Percentiles rank a stretch among this genome's conserved stretches.
Evolutionary conservation across 2,329 filamentous ascomycete genomes (phyloP).

Genomic region (Verticillium zaregamsianum): DNA sequence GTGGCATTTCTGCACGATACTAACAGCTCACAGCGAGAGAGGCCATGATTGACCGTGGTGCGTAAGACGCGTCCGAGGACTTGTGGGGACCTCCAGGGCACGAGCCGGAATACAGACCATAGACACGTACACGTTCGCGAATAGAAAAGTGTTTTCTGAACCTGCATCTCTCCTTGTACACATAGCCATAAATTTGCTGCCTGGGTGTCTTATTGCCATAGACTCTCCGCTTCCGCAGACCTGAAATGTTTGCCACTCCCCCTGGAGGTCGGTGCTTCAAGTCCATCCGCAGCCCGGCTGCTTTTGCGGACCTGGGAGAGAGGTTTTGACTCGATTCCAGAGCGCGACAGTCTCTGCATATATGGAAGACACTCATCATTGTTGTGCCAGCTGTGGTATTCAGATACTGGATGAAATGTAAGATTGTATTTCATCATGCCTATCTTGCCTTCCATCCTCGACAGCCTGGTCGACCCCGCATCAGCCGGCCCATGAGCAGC

Average conservation of each 20-base stretch:
- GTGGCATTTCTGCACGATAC: background rate
- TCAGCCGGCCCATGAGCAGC: background rate
- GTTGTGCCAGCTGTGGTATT: background rate
- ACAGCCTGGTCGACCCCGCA: background rate
- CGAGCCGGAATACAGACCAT: background rate
- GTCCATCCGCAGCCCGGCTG: too few relatives aligned
- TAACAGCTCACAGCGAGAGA: conserved; percentile 40
- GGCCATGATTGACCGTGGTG: conserved; percentile 49
- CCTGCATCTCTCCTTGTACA: background rate
- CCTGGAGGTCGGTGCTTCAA: too few relatives aligned
- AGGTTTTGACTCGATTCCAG: too few relatives aligned
- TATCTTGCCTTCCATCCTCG: background rate
- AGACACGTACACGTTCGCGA: background rate
- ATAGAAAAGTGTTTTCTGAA: background rate
- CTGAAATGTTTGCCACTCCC: too few relatives aligned
- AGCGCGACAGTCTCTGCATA: too few relatives aligned
- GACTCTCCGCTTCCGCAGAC: too few relatives aligned
- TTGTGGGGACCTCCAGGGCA: background rate
- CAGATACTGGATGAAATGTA: background rate
- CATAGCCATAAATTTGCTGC: too few relatives aligned
- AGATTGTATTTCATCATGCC: background rate
- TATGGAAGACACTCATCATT: background rate
- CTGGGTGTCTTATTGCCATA: too few relatives aligned
- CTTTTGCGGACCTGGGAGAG: too few relatives aligned
- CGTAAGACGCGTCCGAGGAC: background rate